phyloP scores from a whole-genome alignment of 2,329 filamentous ascomycete species.

The Paramyrothecium roridum region DNA sequence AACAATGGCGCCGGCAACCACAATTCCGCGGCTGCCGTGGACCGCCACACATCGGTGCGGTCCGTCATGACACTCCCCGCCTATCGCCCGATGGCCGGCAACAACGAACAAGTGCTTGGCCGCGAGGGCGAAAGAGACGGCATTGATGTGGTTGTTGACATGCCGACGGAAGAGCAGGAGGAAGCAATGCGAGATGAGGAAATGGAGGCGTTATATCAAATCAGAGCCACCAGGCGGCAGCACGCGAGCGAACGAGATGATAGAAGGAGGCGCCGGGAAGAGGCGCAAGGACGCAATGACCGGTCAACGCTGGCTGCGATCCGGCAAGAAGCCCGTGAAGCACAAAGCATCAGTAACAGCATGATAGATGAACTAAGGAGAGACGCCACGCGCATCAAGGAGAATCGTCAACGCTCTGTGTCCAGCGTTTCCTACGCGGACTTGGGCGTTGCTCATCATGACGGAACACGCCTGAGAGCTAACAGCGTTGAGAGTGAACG shows the following conservation, averaged over 20 bases:
- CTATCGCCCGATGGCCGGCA: conserved; percentile 70
- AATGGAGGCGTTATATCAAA: conserved; percentile 91
- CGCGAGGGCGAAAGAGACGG: conserved; percentile 89
- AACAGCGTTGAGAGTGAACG: conserved; percentile 72
- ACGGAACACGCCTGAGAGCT: conserved; percentile 71
- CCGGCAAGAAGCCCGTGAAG: conserved; percentile 51
- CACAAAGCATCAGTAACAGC: conserved; percentile 46
- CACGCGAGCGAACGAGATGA: conserved; percentile 77
- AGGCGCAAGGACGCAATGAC: conserved; percentile 72
- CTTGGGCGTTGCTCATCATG: conserved; percentile 71
- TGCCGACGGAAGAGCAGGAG: conserved; percentile 76
- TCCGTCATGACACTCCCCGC: conserved; percentile 93
- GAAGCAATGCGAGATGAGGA: conserved; percentile 78
- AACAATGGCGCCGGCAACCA: conserved; percentile 11
- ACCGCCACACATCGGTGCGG: conserved; percentile 80
- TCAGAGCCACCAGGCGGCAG: conserved; percentile 71
- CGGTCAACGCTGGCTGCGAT: conserved; percentile 64
- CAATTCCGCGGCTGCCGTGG: conserved; percentile 46
- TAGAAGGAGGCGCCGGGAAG: conserved; percentile 63
- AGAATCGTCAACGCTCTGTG: conserved; percentile 62
- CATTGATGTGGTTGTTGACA: conserved; percentile 86
- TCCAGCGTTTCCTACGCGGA: conserved; percentile 76
- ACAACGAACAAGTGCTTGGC: conserved; percentile 78
- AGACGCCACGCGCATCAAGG: conserved; percentile 54
- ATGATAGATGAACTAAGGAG: conserved; percentile 57